Base-by-base conservation (phyloP, 192 early-diverging fungal genomes). In the Phlyctochytrium bullatum region DNA sequence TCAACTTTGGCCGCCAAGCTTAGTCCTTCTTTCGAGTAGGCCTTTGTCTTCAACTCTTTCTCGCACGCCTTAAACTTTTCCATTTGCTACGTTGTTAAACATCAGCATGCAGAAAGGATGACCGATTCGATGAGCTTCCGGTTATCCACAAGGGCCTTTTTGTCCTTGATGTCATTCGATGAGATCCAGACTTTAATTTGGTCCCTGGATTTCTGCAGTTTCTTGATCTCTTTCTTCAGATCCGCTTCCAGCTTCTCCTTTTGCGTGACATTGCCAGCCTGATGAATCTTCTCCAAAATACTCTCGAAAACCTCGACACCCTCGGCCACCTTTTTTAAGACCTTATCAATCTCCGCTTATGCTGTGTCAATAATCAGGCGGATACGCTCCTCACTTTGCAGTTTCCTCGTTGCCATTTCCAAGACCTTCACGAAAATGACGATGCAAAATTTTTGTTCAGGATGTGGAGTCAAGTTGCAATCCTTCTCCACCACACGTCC, bases 141-240 rank as follows among this genome's bases (percentile, higher is more conserved):
- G 64, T 94, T 95, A 24, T 98, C 94, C 59, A 90, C 67, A 58
- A 99, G 81, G 25, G 88, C 80, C 36, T 85, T 80, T 77, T 99
- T 99, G 82, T 98, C 97, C 80, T 99, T 99, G 74, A 99, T 95
- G 28, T 99, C 97, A 66, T 84, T 92, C 62, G 88, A 92, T 24
- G 90, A 83, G 40, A 96, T 83, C 97, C 97, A 99, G 66, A 91
- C 91, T 73, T 98, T 96, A 73, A 99, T 99, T 75, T 99, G 96
- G 81, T 99, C 97, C 59, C 95, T 89, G 63, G 86, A 81, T 69
- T 94, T 82, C 69, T 99, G 97, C 64, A 98, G 85, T 77, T 99
- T 99, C 75, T 99, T 99, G 79, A 99, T 99, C 80, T 99, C 95
- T 78, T 95, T 96, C 72, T 99, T 99, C 65, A 99, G 74, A 65